A percentile compares a stretch with the other conserved stretches of the same genome.
Conservation (phyloP, 2,329 filamentous ascomycete genomes). For the Talaromyces sp. region DNA sequence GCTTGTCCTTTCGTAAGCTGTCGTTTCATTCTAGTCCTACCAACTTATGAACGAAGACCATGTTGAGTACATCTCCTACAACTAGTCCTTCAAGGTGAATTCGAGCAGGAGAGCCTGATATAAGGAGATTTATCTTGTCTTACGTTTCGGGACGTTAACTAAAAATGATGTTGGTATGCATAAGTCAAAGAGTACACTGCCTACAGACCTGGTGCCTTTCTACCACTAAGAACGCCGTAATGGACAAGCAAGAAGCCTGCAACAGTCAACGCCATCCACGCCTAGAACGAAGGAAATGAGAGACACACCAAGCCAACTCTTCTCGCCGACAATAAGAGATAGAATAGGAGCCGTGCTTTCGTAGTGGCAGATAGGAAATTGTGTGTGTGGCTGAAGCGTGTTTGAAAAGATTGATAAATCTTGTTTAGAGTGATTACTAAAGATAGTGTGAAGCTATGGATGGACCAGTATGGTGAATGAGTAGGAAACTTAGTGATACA, state of each 20-base stretch:
- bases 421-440: background rate
- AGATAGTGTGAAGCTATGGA: constrained; percentile 1
- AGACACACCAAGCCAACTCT: background rate
- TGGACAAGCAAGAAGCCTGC: background rate
- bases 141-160: background rate
- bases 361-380: background rate
- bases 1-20: background rate
- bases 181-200: background rate
- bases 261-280: background rate
- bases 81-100: no score
- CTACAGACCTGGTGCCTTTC: background rate
- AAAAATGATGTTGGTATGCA: background rate
- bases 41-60: background rate
- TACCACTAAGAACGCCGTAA: background rate
- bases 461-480: background rate
- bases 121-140: no score
- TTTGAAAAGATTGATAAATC: constrained; percentile 1
- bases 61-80: no score
- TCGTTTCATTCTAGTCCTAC: background rate
- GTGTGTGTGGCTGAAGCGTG: background rate
- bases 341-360: background rate
- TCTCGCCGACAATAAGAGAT: background rate
- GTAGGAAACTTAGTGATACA: background rate
- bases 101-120: no score
- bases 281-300: background rate